A percentile compares a stretch with the other conserved stretches of the same genome.
phyloP scores from a whole-genome alignment of 176 grass and related monocot genomes.

The Saccharum spontaneum region DNA sequence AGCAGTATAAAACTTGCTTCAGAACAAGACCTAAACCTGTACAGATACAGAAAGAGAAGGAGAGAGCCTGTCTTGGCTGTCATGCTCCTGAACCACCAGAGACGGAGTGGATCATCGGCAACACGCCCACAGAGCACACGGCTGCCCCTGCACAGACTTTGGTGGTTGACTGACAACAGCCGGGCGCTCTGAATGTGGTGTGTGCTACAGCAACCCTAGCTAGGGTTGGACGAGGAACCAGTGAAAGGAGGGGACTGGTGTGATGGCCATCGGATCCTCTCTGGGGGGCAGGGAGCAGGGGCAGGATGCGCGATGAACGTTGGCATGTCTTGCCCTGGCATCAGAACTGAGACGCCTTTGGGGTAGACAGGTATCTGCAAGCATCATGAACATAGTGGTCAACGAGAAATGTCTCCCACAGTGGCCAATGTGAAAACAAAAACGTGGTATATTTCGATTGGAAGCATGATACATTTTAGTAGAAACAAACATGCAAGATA shows the following conservation, averaged over 20 bases:
- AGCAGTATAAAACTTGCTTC: conserved; percentile 32
- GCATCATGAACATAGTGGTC: not conserved
- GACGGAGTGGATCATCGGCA: not conserved
- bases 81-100: not conserved
- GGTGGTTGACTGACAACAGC: not conserved
- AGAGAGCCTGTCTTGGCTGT: not conserved
- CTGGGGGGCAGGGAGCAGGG: conserved; percentile 61
- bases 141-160: not conserved
- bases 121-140: not conserved
- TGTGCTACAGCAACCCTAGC: conserved; percentile 16
- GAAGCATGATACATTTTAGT: not conserved
- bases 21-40: conserved; percentile 40
- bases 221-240: conserved; percentile 29
- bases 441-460: not conserved
- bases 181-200: not conserved
- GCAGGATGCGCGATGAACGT: conserved; percentile 82
- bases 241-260: conserved; percentile 45
- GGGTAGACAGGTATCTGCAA: conserved; percentile 86
- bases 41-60: not conserved
- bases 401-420: not conserved
- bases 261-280: conserved; percentile 75
- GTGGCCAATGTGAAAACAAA: not conserved
- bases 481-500: not conserved
- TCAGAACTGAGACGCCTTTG: conserved; percentile 83
- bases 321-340: conserved; percentile 84